Conservation (phyloP, 2,329 filamentous ascomycete genomes). For the Fusarium sp. region DNA sequence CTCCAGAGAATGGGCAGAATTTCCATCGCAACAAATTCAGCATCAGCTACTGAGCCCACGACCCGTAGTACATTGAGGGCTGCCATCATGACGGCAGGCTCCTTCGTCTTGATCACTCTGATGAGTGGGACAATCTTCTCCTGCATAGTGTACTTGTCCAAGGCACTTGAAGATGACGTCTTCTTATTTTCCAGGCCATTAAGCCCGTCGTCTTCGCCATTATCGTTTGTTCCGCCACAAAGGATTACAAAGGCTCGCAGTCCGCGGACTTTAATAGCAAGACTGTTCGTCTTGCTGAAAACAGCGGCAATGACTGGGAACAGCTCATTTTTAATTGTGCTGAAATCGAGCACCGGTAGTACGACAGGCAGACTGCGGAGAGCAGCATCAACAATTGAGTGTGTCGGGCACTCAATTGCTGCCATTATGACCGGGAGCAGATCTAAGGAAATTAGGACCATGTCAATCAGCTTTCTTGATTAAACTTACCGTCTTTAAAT, state of each 20-base stretch:
- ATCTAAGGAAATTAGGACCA: slow-evolving; percentile 58
- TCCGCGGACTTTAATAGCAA: slow-evolving; percentile 93
- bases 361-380: slow-evolving; percentile 80
- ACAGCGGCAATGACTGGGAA: slow-evolving; percentile 91
- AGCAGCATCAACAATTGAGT: slow-evolving; percentile 86
- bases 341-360: slow-evolving; percentile 91
- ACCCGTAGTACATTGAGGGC: slow-evolving; percentile 84
- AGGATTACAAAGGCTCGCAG: slow-evolving; percentile 89
- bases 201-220: slow-evolving; percentile 71
- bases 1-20: slow-evolving; percentile 89
- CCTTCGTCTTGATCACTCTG: slow-evolving; percentile 95
- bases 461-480: not conserved
- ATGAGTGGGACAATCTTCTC: slow-evolving; percentile 94
- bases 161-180: slow-evolving; percentile 73
- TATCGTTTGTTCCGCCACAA: slow-evolving; percentile 75
- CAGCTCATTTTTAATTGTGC: slow-evolving; percentile 94
- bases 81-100: slow-evolving; percentile 97
- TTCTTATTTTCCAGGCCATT: slow-evolving; percentile 75
- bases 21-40: slow-evolving; percentile 91
- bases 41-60: slow-evolving; percentile 81
- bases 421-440: slow-evolving; percentile 86
- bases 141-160: slow-evolving; percentile 98
- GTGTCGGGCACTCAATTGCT: slow-evolving; percentile 87
- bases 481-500: slow-evolving; percentile 82
- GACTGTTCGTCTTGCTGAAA: slow-evolving; percentile 90